A percentile compares a stretch with the other conserved stretches of the same genome.
phyloP scores from a whole-genome alignment of 805 yeast genomes.

The Hanseniaspora jakobsenii region DNA sequence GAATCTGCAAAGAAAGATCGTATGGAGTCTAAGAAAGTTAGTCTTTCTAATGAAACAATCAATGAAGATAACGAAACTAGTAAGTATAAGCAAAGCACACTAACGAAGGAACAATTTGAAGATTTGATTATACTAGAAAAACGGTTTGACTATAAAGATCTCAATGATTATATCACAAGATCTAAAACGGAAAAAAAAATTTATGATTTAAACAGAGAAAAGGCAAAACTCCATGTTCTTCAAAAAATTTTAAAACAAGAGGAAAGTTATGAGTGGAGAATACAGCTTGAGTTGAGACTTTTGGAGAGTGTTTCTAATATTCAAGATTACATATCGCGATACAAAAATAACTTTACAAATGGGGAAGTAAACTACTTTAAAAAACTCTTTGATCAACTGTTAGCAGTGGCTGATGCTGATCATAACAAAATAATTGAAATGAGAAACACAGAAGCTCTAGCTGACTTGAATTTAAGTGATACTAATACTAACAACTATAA shows the following conservation, averaged over 20 bases:
- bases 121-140: neutral
- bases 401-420: neutral
- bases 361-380: neutral
- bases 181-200: neutral
- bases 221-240: slow-evolving; percentile 7
- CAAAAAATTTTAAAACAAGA: slow-evolving; percentile 10
- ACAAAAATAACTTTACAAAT: neutral
- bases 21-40: neutral
- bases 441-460: too few relatives aligned
- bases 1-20: neutral
- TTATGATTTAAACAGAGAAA: neutral
- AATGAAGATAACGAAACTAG: neutral
- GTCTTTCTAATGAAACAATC: neutral
- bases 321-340: too few relatives aligned
- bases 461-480: too few relatives aligned
- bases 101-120: slow-evolving; percentile 2
- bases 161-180: neutral
- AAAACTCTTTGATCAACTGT: neutral
- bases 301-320: neutral
- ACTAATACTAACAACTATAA: too few relatives aligned
- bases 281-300: neutral
- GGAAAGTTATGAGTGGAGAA: neutral
- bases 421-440: neutral
- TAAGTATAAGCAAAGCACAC: neutral
- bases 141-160: neutral